These are phyloP conservation scores for Roridomyces roridus DNA, from an alignment of 768 basidiomycete species.

Conservation along the genomic window DNA sequence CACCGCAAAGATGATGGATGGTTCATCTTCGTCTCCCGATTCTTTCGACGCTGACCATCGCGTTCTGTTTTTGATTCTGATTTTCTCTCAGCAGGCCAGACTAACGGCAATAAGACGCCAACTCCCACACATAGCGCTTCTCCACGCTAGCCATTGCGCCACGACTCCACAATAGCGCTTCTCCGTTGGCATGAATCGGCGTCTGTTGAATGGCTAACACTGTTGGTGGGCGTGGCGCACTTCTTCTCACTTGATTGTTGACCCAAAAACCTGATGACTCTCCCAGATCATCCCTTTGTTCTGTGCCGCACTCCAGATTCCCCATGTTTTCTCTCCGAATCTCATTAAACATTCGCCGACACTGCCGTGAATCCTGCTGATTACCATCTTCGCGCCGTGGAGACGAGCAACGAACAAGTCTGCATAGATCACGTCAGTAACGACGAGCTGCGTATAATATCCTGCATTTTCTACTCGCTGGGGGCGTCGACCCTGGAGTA, in stretches of 20 bases:
- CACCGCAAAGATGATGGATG: too few species aligned
- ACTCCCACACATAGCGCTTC: too few species aligned
- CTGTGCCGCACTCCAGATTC: too few species aligned
- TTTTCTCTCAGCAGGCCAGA: not conserved
- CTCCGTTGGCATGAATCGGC: slow-evolving; percentile 16
- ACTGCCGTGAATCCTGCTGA: slow-evolving; percentile 12
- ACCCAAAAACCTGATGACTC: slow-evolving; percentile 4
- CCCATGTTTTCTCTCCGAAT: too few species aligned
- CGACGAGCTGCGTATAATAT: slow-evolving; percentile 9
- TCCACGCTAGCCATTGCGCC: too few species aligned
- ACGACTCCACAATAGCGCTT: slow-evolving; percentile 4
- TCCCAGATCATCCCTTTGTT: slow-evolving; percentile 1
- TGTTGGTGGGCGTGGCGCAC: slow-evolving; percentile 6
- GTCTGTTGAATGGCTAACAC: slow-evolving; percentile 18
- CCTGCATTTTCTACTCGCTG: not conserved
- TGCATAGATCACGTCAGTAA: slow-evolving; percentile 16
- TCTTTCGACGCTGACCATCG: too few species aligned
- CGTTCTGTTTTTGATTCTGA: too few species aligned
- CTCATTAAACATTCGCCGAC: not conserved
- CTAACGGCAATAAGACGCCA: too few species aligned
- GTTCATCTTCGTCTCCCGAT: too few species aligned
- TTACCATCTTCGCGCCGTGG: slow-evolving; percentile 6
- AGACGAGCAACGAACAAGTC: not conserved
- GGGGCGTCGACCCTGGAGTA: not conserved
- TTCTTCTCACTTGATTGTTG: slow-evolving; percentile 12